Evolutionary conservation across 164 flowering plant species (phyloP), one percentile per base, ranked within the genome.

Genomic region (Chimonanthus salicifolius): DNA sequence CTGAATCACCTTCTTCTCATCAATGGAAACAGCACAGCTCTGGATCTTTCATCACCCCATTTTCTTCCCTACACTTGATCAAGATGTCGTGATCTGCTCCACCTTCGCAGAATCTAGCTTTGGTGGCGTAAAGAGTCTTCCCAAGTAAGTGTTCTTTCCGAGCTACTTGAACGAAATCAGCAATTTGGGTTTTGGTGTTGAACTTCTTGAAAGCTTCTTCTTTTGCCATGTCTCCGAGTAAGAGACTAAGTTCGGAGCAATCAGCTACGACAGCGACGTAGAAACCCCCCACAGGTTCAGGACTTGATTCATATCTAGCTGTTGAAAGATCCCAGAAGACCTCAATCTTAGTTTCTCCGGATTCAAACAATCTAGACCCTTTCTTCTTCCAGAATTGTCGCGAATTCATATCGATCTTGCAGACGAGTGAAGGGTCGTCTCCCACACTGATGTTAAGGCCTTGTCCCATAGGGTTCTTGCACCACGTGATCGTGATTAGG

Each of bases 121-220:
- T 91, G 6, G 99, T 88, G 0, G 89, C 71, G 65, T 89, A 95
- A 5, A 83, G 72, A 48, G 84, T 75, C 51, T 85, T 82, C 11
- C 97, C 99, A 0, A 86, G 86, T 21, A 84, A 88, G 62, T 88
- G 87, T 74, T 95, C 99, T 73, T 78, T 78, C 54, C 94, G 74
- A 0, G 89, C 89, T 44, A 89, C 74, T 18, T 92, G 74, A 3
- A 73, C 74, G 71, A 76, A 77, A 58, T 86, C 80, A 0, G 89
- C 85, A 8, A 67, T 66, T 33, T 72, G 70, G 33, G 50, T 16
- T 10, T 75, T 77, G 4, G 46, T 74, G 73, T 79, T 83, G 72
- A 83, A 49, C 81, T 80, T 88, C 83, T 80, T 85, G 49, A 66
- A 4, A 0, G 74, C 76, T 79, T 72, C 76, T 79, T 86, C 95